These are phyloP conservation scores for Diphasiastrum complanatum DNA, from an alignment of 83 land plant species.

Conservation along the genomic window DNA sequence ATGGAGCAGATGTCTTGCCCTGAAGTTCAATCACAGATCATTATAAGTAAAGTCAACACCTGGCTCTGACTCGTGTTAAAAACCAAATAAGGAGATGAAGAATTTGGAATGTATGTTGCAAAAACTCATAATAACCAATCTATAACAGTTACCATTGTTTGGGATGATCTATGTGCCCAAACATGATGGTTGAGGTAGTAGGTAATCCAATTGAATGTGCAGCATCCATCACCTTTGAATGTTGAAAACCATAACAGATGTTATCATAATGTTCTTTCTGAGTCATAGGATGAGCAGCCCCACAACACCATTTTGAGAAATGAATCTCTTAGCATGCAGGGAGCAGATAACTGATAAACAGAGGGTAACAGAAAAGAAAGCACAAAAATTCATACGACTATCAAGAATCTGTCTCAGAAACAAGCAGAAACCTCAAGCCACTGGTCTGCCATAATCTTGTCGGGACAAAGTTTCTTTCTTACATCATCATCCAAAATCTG, in stretches of 20 bases:
- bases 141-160: slow-evolving; percentile 25
- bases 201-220: slow-evolving; percentile 34
- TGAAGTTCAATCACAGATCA: slow-evolving; percentile 8
- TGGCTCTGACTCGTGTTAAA: no score
- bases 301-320: no score
- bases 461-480: slow-evolving; percentile 34
- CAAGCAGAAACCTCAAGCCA: slow-evolving; percentile 36
- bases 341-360: no score
- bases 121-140: neutral
- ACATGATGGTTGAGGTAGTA: slow-evolving; percentile 41
- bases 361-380: neutral
- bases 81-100: no score
- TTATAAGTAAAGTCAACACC: no score
- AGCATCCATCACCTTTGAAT: slow-evolving; percentile 29
- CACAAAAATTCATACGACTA: neutral
- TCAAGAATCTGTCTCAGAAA: slow-evolving; percentile 1
- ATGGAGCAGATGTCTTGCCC: slow-evolving; percentile 38
- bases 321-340: no score
- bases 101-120: no score
- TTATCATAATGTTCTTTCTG: no score
- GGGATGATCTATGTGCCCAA: slow-evolving; percentile 39
- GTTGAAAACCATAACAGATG: neutral
- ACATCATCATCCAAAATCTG: slow-evolving; percentile 41
- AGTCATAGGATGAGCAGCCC: no score
- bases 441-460: slow-evolving; percentile 33